Conservation (phyloP, 1,284 basidiomycete genomes). For the Apiotrichum veenhuisii region DNA sequence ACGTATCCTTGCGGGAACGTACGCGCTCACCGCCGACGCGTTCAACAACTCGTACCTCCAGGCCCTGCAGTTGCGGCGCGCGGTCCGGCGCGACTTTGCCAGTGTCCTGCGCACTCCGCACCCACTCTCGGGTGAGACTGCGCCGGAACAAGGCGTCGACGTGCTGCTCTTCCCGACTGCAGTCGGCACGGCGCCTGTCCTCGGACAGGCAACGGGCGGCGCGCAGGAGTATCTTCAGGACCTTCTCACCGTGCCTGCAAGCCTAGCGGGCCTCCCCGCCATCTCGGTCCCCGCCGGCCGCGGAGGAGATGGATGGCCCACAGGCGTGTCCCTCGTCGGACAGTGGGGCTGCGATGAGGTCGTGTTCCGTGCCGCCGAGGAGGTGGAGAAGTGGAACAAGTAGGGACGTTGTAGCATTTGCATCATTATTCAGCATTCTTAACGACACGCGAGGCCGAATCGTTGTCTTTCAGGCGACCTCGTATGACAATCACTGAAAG, state of each 20-base stretch:
- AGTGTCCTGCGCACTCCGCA: conserved; percentile 59
- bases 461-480: too few relatives aligned
- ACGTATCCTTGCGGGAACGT: conserved; percentile 86
- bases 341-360: conserved; percentile 83
- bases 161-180: conserved; percentile 79
- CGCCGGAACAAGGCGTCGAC: conserved; percentile 58
- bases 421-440: background rate
- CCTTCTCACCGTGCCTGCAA: conserved; percentile 85
- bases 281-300: conserved; percentile 65
- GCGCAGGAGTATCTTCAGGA: conserved; percentile 72
- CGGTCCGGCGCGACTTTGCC: conserved; percentile 71
- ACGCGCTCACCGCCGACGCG: conserved; percentile 84
- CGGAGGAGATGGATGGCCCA: conserved; percentile 68
- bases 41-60: conserved; percentile 96
- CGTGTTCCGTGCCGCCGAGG: conserved; percentile 57
- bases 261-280: conserved; percentile 80
- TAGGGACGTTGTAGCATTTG: background rate
- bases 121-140: conserved; percentile 17
- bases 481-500: too few relatives aligned
- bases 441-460: too few relatives aligned
- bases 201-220: conserved; percentile 31
- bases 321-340: conserved; percentile 78
- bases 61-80: conserved; percentile 72
- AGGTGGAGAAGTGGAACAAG: conserved; percentile 30
- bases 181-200: conserved; percentile 67